Conservation (phyloP, 805 yeast species). For the Saccharomycopsis fodiens region DNA sequence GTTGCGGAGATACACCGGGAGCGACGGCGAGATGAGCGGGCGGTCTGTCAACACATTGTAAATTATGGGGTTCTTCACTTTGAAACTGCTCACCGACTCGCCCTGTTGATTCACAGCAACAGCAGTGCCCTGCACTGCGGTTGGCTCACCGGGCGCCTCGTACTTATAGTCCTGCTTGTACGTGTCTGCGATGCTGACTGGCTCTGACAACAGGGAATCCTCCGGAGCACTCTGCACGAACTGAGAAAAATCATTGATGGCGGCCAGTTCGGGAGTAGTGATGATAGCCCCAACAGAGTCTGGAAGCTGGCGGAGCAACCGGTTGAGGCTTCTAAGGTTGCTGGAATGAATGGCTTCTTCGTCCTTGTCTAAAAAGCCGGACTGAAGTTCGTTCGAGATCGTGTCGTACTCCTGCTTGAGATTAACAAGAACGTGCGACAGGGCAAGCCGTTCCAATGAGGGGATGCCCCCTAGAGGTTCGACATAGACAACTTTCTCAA, state of each 20-base stretch:
- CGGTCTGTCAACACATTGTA: conserved; percentile 89
- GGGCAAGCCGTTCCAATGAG: conserved; percentile 67
- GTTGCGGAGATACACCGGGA: conserved; percentile 57
- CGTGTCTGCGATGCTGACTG: conserved; percentile 13
- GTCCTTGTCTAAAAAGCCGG: conserved; percentile 43
- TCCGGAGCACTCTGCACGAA: conserved; percentile 6
- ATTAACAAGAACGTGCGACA: conserved; percentile 84
- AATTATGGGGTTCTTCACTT: conserved; percentile 71
- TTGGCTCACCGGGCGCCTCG: not conserved
- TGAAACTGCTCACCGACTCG: conserved; percentile 23
- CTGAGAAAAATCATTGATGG: conserved; percentile 25
- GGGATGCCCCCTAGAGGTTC: conserved; percentile 91
- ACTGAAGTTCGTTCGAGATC: conserved; percentile 53
- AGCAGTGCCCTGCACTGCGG: not conserved
- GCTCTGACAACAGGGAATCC: not conserved
- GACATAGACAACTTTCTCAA: conserved; percentile 76
- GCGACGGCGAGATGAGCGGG: conserved; percentile 81
- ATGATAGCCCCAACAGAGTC: conserved; percentile 70
- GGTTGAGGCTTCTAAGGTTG: conserved; percentile 62
- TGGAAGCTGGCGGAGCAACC: conserved; percentile 43
- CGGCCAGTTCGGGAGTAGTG: conserved; percentile 76
- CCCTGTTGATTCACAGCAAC: conserved; percentile 21
- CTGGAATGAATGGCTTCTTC: conserved; percentile 49
- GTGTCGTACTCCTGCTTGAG: conserved; percentile 72
- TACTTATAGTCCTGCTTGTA: conserved; percentile 11